Percentiles rank a stretch among this genome's conserved stretches.
These are phyloP conservation scores for Trichophyton benhamiae DNA, from an alignment of 2,329 filamentous ascomycete species.

Conservation along the genomic window DNA sequence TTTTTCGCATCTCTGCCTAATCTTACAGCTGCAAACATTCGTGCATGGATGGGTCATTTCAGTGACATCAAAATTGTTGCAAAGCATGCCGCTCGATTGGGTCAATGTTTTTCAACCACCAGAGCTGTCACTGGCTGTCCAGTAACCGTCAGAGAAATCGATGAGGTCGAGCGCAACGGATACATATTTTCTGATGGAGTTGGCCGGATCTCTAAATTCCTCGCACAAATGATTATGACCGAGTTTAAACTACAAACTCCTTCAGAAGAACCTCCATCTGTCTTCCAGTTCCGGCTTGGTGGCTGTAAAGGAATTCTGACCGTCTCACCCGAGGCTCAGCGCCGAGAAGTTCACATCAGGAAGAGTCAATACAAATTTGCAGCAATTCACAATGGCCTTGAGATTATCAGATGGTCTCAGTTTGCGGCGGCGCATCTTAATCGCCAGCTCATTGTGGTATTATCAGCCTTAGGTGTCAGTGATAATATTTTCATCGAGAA, in stretches of 20 bases:
- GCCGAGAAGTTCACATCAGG: constrained; percentile 62
- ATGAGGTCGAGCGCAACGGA: constrained; percentile 57
- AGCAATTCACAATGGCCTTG: constrained; percentile 56
- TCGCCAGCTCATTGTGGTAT: constrained; percentile 75
- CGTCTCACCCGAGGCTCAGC: constrained; percentile 56
- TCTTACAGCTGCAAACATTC: constrained; percentile 62
- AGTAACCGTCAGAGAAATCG: constrained; percentile 46
- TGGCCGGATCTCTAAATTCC: constrained; percentile 72
- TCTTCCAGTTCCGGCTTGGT: constrained; percentile 82
- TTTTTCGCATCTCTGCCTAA: constrained; percentile 68
- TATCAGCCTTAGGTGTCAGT: constrained; percentile 63
- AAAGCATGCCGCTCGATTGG: constrained; percentile 77
- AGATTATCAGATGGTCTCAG: constrained; percentile 72
- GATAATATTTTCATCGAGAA: constrained; percentile 55
- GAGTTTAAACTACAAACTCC: constrained; percentile 53
- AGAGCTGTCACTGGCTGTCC: constrained; percentile 55
- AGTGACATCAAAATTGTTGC: constrained; percentile 69
- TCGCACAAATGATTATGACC: constrained; percentile 60
- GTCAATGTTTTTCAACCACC: constrained; percentile 94
- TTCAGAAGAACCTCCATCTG: constrained; percentile 53
- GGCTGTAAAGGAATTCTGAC: constrained; percentile 84
- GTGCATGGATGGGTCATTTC: constrained; percentile 78
- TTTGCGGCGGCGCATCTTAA: constrained; percentile 73
- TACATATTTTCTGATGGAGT: constrained; percentile 83
- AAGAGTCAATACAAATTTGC: constrained; percentile 81